Evolutionary conservation across 2,329 filamentous ascomycete genomes (phyloP).

Genomic region (Fusarium xylarioides): DNA sequence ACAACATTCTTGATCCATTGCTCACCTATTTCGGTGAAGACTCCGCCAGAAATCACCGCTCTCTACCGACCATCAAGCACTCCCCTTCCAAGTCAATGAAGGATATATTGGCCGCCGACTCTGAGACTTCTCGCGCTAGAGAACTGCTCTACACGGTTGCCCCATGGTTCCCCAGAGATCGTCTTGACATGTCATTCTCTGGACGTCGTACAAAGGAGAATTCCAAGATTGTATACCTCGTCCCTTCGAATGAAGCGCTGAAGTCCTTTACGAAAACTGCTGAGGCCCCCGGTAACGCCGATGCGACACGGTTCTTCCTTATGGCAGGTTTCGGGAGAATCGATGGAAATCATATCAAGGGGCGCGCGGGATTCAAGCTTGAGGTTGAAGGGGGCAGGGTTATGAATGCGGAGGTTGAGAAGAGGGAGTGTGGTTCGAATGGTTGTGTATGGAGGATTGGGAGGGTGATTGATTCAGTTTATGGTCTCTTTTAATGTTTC

Average conservation of each 20-base stretch:
- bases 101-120: not conserved
- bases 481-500: not conserved
- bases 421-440: not conserved
- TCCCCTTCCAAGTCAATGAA: not conserved
- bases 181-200: not conserved
- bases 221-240: not conserved
- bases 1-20: not conserved
- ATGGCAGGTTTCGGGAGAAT: not conserved
- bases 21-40: not conserved
- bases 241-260: not conserved
- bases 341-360: not conserved
- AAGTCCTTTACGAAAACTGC: not conserved
- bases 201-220: not conserved
- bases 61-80: not conserved
- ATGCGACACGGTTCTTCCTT: not conserved
- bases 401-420: not conserved
- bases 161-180: not conserved
- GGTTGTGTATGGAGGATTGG: constrained; percentile 2
- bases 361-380: not conserved
- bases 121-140: not conserved
- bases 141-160: not conserved
- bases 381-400: not conserved
- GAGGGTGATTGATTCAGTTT: not conserved
- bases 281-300: not conserved
- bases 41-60: not conserved